Percentiles rank a stretch among this genome's conserved stretches.
These are phyloP conservation scores for Trametes punicea DNA, from an alignment of 768 basidiomycete genomes.

Conservation along the genomic window DNA sequence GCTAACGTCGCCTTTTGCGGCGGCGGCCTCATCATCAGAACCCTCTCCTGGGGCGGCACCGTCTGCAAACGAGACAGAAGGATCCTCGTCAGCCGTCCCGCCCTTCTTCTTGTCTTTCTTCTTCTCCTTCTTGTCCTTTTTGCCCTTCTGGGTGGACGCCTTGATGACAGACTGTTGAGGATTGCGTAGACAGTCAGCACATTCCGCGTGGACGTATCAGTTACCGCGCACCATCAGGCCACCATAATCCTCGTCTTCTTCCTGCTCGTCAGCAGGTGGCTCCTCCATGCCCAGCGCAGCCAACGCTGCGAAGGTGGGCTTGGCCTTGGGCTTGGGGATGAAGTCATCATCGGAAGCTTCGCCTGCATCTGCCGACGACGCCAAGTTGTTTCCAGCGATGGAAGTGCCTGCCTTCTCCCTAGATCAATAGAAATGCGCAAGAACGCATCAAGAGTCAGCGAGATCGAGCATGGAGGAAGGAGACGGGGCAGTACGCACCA, in stretches of 20 bases:
- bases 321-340: slow-evolving; percentile 27
- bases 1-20: slow-evolving; percentile 32
- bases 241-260: slow-evolving; percentile 20
- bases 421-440: slow-evolving; percentile 1
- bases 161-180: slow-evolving; percentile 11
- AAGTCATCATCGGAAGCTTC: slow-evolving; percentile 44
- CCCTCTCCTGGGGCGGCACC: slow-evolving; percentile 30
- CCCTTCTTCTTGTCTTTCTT: slow-evolving; percentile 28
- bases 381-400: slow-evolving; percentile 40
- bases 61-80: slow-evolving; percentile 18
- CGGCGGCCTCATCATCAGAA: slow-evolving; percentile 31
- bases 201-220: too few species aligned
- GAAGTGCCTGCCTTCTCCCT: slow-evolving; percentile 69
- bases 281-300: slow-evolving; percentile 43
- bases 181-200: background rate
- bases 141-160: slow-evolving; percentile 5
- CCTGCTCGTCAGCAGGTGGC: slow-evolving; percentile 22
- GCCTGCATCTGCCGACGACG: slow-evolving; percentile 27
- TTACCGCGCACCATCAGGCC: slow-evolving; percentile 25
- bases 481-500: slow-evolving; percentile 48
- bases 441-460: slow-evolving; percentile 9
- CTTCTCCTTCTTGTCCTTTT: slow-evolving; percentile 24
- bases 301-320: slow-evolving; percentile 49
- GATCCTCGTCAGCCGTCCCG: background rate
- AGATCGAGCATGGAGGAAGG: slow-evolving; percentile 17